Base-by-base conservation (phyloP, 331 rosid species). In the Dryas integrifolia region DNA sequence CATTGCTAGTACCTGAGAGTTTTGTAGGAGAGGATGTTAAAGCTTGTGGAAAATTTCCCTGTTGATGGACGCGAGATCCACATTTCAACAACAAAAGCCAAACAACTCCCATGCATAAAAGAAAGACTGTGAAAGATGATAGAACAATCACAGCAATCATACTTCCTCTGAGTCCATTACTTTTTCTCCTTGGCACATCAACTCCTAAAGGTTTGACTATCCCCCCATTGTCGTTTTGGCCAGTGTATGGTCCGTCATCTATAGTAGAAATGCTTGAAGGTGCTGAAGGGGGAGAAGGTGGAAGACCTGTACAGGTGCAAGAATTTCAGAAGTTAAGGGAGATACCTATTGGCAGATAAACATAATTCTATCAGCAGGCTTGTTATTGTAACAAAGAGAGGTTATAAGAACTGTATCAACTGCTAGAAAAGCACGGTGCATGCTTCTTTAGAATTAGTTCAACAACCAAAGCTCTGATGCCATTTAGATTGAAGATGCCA, bases 271-370 rank as follows among this genome's bases (percentile, higher is more conserved):
- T 73, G 84, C 81, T 74, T 5, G 78, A 82, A 72, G 95, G 79
- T 8, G 79, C 82, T 40, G 87, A 77, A 40, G 98, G 98, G 35
- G 98, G 97, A 79, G 98, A 94, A 12, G 97, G 96, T 26, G 98
- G 98, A 79, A 95, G 97, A 75, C 96, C 98, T 93, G 90, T 80
- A 73, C 16, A 68, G 38, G 64, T 30, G 9, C 13, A 66, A 77
- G 65, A 61, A 47, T 61, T 69, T 75, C 76, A 68, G 62, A 83
- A 72, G 59, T 44, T 38, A 70, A 65, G 62, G 76, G 47, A 59
- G n/a, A 26, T 18, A 52, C 39, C 38, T 56, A 56, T 9, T 56
- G 61, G 61, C 24, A 18, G 61, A 18, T 56, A 6, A 56, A 56
- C 38, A 18, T 56, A 21, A 2, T 56, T 56, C 60, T 15, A 56